Base-by-base conservation (phyloP, 1,139 yeast genomes). In the Wickerhamiella infanticola region DNA sequence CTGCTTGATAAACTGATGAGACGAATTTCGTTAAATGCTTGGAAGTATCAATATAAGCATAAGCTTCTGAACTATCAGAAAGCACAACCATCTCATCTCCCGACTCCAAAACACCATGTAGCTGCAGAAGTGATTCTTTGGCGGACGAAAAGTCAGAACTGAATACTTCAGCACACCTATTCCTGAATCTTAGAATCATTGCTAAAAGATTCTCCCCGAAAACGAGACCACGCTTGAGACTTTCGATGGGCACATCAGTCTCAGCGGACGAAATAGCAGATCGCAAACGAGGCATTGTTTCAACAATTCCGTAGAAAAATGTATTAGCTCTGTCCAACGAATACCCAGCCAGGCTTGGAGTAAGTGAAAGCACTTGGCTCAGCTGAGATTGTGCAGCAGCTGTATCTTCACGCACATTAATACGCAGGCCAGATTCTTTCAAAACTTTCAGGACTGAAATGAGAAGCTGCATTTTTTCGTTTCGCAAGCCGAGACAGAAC, bases 361-460 rank as follows among this genome's bases (percentile, higher is more conserved):
- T 64, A 4, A 47, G 46, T 1, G 82, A 73, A 42, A 90, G 63
- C 33, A 88, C 70, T 36, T 73, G 62, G 42, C 79, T 79, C 4
- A 82, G 74, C 4, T 83, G 72, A 0, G 75, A 66, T 59, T 84
- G 86, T 3, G 73, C 65, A 24, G 70, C 72, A 45, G 75, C 72
- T 24, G 80, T 74, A 52, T 82, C 88, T 5, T 79, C 70, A 48
- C 80, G 76, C 39, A 79, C 70, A 39, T 74, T 74, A 3, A 79
- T 67, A 55, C 75, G 81, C 53, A 90, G 63, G 1, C 98, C 98
- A 57, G 83, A 74, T 50, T 78, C 67, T 58, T 78, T 75, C 46
- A 88, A 65, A 53, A 83, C 93, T 51, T 77, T 76, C 50, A 90
- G 63, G 0, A 88, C 74, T 50, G 81, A 85, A 63, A 93, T 81